phyloP scores from a whole-genome alignment of 2,329 filamentous ascomycete species.

The Pezicula carpinea region DNA sequence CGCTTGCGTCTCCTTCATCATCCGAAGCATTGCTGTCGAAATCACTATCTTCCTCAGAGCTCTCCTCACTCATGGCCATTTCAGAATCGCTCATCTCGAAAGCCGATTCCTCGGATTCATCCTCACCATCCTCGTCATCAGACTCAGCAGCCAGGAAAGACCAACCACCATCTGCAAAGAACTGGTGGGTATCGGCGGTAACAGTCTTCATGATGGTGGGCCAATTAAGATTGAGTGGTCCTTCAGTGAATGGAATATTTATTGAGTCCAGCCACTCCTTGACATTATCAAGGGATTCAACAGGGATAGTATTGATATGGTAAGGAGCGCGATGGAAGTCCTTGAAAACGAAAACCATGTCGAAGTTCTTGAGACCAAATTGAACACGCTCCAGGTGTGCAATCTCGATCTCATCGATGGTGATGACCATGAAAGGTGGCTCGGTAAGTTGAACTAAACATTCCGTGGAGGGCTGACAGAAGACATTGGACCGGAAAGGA shows the following conservation, averaged over 20 bases:
- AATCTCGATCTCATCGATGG: constrained; percentile 91
- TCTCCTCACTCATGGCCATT: constrained; percentile 66
- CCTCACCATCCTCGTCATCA: constrained; percentile 73
- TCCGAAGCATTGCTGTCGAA: constrained; percentile 87
- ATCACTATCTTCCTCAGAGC: constrained; percentile 83
- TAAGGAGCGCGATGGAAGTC: constrained; percentile 87
- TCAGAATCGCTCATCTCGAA: constrained; percentile 90
- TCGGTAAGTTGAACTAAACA: constrained; percentile 96
- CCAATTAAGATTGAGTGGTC: constrained; percentile 97
- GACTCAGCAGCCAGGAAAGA: constrained; percentile 84
- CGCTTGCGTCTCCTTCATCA: constrained; percentile 72
- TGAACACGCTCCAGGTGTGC: constrained; percentile 93
- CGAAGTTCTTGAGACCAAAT: constrained; percentile 98
- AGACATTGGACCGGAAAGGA: constrained; percentile 90
- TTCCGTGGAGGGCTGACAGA: constrained; percentile 93
- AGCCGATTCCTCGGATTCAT: constrained; percentile 83
- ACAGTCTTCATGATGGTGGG: constrained; percentile 99
- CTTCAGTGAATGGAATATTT: constrained; percentile 90
- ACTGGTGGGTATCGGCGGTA: constrained; percentile 85
- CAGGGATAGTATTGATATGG: constrained; percentile 97
- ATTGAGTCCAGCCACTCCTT: constrained; percentile 97
- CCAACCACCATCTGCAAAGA: constrained; percentile 96
- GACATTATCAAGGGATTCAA: constrained; percentile 89
- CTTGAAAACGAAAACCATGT: constrained; percentile 97
- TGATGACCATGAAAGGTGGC: constrained; percentile 93